Base-by-base conservation (phyloP, 345 rosid species). In the Acer campestre region DNA sequence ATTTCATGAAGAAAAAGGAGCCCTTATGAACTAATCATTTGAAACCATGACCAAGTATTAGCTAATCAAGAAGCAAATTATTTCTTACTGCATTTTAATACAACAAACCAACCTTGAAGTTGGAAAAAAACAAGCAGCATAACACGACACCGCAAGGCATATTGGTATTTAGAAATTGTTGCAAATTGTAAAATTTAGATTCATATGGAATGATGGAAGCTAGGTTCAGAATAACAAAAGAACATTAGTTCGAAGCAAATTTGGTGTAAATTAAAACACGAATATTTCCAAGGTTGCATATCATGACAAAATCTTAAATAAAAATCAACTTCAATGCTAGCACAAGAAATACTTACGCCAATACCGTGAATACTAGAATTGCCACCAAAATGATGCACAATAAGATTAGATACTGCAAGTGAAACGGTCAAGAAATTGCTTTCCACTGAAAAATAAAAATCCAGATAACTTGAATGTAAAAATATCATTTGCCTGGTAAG, bases 291-390 rank as follows among this genome's bases (percentile, higher is more conserved):
- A 61, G 56, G 64, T 42, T 1, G 38, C 35, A 61, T 16, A 42
- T 64, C 40, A 29, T 61, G n/a, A 48, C 25, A 11, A 49, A 29
- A 63, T 48, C 5, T 44, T 14, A 59, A 6, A 16, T 14, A 12
- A 27, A 68, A 56, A 51, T 27, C 9, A 67, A 56, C 46, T 62
- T 58, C 27, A 49, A 65, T 25, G 13, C 8, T 2, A 61, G 67
- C 14, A 68, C 11, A 9, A 29, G 59, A 51, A 70, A 61, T 83
- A 88, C 97, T 93, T 95, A 95, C 97, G 97, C 99, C 82, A 93
- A 78, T 14, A 95, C 98, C 0, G 99, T 95, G 83, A 95, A 95
- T 53, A 92, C 88, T 73, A 92, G 92, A 78, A 95, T 92, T 4
- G 88, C 96, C 29, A 95, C 84, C 87, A 95, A 85, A 74, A 91